Conservation (phyloP, 2,329 filamentous ascomycete genomes). For the Eutypa lata region DNA sequence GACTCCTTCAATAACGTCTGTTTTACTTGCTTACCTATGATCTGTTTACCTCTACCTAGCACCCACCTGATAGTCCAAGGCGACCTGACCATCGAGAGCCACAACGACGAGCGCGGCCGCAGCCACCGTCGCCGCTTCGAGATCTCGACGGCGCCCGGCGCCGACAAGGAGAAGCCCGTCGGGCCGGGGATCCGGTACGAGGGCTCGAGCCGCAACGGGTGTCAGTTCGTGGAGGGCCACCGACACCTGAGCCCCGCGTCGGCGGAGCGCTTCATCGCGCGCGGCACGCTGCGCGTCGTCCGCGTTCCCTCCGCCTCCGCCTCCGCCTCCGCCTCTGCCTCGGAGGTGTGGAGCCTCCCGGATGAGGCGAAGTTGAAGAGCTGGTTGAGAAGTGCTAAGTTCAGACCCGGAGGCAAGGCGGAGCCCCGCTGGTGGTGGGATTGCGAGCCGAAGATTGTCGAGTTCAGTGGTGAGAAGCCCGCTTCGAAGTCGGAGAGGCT, state of each 20-base stretch:
- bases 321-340: no score
- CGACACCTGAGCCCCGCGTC: slow-evolving; percentile 10
- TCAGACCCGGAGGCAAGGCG: slow-evolving; percentile 6
- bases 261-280: slow-evolving; percentile 13
- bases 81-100: slow-evolving; percentile 2
- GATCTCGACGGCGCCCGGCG: not conserved
- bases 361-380: not conserved
- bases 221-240: slow-evolving; percentile 14
- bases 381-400: slow-evolving; percentile 8
- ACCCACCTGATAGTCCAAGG: slow-evolving; percentile 2
- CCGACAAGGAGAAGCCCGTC: not conserved
- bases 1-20: no score
- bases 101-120: no score
- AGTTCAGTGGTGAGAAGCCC: not conserved
- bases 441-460: not conserved
- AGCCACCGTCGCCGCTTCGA: not conserved
- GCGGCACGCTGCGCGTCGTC: slow-evolving; percentile 8
- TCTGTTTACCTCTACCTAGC: no score
- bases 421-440: not conserved
- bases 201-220: slow-evolving; percentile 3
- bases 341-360: no score
- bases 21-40: no score
- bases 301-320: no score
- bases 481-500: not conserved
- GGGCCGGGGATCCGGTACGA: slow-evolving; percentile 2